Base-by-base conservation (phyloP, 495 filamentous ascomycete genomes). In the Glonium stellatum region DNA sequence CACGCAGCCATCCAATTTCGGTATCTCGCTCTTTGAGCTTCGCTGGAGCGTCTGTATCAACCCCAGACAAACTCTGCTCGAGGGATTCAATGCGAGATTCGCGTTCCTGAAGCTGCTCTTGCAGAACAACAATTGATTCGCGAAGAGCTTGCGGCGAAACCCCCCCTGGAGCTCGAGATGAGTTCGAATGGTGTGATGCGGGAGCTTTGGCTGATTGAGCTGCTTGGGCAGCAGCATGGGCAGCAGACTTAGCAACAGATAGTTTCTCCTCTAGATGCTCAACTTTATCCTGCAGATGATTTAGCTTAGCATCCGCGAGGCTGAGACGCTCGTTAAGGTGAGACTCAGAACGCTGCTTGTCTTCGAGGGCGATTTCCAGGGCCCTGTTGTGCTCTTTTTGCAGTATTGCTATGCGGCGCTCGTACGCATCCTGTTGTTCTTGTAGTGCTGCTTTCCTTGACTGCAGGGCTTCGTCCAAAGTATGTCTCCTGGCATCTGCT, bases 1-100 rank as follows among this genome's bases (percentile, higher is more conserved):
- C 93, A 58, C 93, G 89, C 10, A 97, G 80, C 93, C 95, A 97
- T 54, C 74, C 86, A 56, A 96, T 96, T 71, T 98, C 93, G n/a
- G 88, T 89, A 46, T 97, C 89, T 52, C 84, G 85, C 69, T 93
- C 90, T 53, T 88, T 87, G 65, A 96, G 80, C 78, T 92, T 95
- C 62, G 75, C 79, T 1, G 88, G 83, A 0, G 87, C 86, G 34
- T 93, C 85, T 22, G 82, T 76, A 62, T 92, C 90, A 8, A 87
- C 73, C 27, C 79, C 74, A 9, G 83, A 72, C 22, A 90, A 73
- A 53, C 84, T 77, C 46, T 83, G 80, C 73, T 96, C 89, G 18
- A 97, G 87, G 57, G 84, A 80, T 67, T 98, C 93, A 66, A 97
- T 95, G 23, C 81, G 83, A 21, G 82, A 80, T 73, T 97, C 93